Base-by-base conservation (phyloP, 352 stramenopile genomes). In the Globisporangium sylvaticum region DNA sequence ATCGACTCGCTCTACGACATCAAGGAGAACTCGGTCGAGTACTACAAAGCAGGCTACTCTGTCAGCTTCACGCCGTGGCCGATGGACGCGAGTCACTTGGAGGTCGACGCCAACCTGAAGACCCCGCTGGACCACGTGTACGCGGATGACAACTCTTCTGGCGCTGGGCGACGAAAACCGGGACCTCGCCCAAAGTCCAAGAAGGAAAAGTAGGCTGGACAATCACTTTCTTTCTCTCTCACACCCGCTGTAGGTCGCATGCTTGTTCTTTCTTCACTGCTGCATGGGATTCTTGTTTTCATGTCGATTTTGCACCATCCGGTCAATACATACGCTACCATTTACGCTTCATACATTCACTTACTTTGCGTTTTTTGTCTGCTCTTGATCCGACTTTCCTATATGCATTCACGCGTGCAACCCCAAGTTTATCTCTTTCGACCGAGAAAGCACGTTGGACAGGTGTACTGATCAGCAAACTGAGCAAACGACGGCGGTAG, bases 1-100 rank as follows among this genome's bases (percentile, higher is more conserved):
- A 88, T 93, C 25, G 83, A 93, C 58, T 83, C 83, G 27, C 73
- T 93, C 3, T 93, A 91, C 72, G 75, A 89, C 63, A 74, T 69
- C 22, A 83, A 88, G 64, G 68, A 83, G 39, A 83, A 91, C 74
- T 91, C 82, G 68, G 81, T 90, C 12, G 81, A 87, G 63, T 74
- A 85, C 46, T 90, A 89, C 65, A 56, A 78, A 44, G 73, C 64
- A n/a, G 85, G 76, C 64, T 92, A 92, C 70, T 64, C 77, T 42
- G 71, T 75, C n/a, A 61, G 66, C 25, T 91, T 92, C 65, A 84
- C 73, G 52, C 79, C 80, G 14, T 91, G 79, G 79, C 82, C 84
- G 12, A 62, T 86, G n/a, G 83, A 91, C 29, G 83, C 78, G 3
- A 72, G 76, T 8, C 48, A 75, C 10, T 74, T 90, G 31, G 54